Percentiles rank a stretch among this genome's conserved stretches.
These are phyloP conservation scores for Jamesozyma rosinii DNA, from an alignment of 805 yeast genomes.

Conservation along the genomic window DNA sequence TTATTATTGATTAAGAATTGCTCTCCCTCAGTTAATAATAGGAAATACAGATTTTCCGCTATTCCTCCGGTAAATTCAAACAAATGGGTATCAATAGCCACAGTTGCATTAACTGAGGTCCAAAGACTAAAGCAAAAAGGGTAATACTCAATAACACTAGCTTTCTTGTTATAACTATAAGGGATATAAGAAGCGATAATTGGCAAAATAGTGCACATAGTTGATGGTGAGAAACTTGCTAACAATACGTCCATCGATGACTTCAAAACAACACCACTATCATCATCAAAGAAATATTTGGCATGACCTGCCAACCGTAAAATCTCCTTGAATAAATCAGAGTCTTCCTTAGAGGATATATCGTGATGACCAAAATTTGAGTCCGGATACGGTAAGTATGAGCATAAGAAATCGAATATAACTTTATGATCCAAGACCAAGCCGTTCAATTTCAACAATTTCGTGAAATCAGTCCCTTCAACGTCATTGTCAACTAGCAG, in stretches of 20 bases:
- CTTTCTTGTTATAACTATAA: conserved; percentile 22
- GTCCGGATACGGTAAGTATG: conserved; percentile 40
- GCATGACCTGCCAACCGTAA: conserved; percentile 46
- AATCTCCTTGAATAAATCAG: conserved; percentile 40
- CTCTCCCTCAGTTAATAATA: conserved; percentile 17
- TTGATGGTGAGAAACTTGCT: conserved; percentile 44
- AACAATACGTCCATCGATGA: conserved; percentile 43
- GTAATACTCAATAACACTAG: conserved; percentile 46
- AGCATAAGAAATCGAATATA: conserved; percentile 27
- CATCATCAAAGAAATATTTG: conserved; percentile 43
- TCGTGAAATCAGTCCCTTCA: conserved; percentile 28
- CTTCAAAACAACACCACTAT: conserved; percentile 34
- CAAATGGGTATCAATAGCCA: conserved; percentile 52
- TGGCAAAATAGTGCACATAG: conserved; percentile 43
- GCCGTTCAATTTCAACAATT: conserved; percentile 22
- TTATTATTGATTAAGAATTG: background rate
- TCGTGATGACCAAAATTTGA: conserved; percentile 37
- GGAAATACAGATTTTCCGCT: conserved; percentile 39
- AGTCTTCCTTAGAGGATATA: conserved; percentile 31
- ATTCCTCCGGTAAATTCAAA: conserved; percentile 57
- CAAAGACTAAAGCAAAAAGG: conserved; percentile 67
- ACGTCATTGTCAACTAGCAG: conserved; percentile 39
- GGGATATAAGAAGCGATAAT: conserved; percentile 51
- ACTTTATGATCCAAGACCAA: conserved; percentile 32
- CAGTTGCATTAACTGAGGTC: conserved; percentile 43